Base-by-base conservation (phyloP, 192 early-diverging fungal species). In the Coemansia sp. region DNA sequence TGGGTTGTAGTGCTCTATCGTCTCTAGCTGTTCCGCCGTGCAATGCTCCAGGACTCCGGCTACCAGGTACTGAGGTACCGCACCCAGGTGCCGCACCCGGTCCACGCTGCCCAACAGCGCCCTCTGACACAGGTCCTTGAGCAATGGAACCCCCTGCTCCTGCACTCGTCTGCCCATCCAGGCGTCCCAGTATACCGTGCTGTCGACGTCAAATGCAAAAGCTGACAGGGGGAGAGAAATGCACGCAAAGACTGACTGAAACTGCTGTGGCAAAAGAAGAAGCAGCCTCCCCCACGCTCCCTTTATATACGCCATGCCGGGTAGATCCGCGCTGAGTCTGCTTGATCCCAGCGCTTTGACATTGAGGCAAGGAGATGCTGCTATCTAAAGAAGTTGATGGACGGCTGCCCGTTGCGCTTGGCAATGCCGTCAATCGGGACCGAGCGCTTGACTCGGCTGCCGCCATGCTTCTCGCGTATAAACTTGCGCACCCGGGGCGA, bases 401-500 rank as follows among this genome's bases (percentile, higher is more conserved):
- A 57, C 4, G 62, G 47, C 44, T 61, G 52, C 27, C 49, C 37
- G 57, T 42, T 52, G 38, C 49, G 46, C 7, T 58, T 57, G 17
- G 69, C 69, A 46, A 73, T 73, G 31, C 37, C 57, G 19, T 43
- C 49, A 4, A 73, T 48, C 27, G 69, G 69, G 38, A 56, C 50
- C 14, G 57, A 49, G 41, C 54, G 62, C 47, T 44, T 32, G 50
- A 73, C 38, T n/a, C 62, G 62, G 14, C 32, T 38, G 26, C 53
- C 62, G 26, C 69, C 62, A 3, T 31, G 32, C 50, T 60, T 65
- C 23, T 56, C 54, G 25, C 39, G 42, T 5, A 30, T 35, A 26
- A 65, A 65, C 0, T 36, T 36, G 23, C 39, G 47, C 34, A 57
- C 62, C 41, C 38, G 35, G 22, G 31, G 17, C 7, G 69, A 53